Percentiles rank a stretch among this genome's conserved stretches.
These are phyloP conservation scores for Phytophthora pistaciae DNA, from an alignment of 352 stramenopile genomes.

Conservation along the genomic window DNA sequence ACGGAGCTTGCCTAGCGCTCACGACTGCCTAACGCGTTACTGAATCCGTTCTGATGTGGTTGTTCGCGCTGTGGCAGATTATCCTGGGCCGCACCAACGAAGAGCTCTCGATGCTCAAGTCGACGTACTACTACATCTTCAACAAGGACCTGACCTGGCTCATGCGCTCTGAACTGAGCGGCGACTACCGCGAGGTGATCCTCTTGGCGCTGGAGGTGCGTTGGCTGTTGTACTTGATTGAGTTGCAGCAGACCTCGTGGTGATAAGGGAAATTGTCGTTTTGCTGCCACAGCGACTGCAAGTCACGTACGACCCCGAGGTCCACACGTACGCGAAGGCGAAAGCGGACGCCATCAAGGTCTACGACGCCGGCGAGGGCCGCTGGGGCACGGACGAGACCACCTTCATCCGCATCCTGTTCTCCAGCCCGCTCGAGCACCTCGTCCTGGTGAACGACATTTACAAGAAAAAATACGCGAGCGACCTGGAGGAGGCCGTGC, in stretches of 20 bases:
- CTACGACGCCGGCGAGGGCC: constrained; percentile 77
- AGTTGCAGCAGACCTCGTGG: neutral
- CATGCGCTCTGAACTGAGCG: constrained; percentile 69
- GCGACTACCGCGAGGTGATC: constrained; percentile 78
- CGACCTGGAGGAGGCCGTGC: constrained; percentile 59
- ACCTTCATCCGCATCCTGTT: constrained; percentile 72
- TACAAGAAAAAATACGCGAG: constrained; percentile 80
- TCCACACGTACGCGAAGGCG: constrained; percentile 67
- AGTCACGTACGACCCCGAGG: constrained; percentile 53
- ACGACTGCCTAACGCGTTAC: neutral
- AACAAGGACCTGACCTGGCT: constrained; percentile 75
- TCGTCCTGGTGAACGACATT: constrained; percentile 66
- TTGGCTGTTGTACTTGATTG: neutral
- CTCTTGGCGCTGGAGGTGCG: constrained; percentile 65
- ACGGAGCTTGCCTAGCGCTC: neutral
- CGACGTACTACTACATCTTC: constrained; percentile 81
- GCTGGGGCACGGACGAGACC: constrained; percentile 80
- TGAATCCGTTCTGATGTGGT: neutral
- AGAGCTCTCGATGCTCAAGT: constrained; percentile 78
- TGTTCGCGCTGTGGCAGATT: constrained; percentile 43
- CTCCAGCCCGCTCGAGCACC: constrained; percentile 64
- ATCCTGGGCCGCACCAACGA: constrained; percentile 76
- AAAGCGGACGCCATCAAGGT: constrained; percentile 67
- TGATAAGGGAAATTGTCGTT: neutral
- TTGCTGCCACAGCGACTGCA: constrained; percentile 31